These are phyloP conservation scores for Rostrohypoxylon terebratum DNA, from an alignment of 495 filamentous ascomycete species.

Conservation along the genomic window DNA sequence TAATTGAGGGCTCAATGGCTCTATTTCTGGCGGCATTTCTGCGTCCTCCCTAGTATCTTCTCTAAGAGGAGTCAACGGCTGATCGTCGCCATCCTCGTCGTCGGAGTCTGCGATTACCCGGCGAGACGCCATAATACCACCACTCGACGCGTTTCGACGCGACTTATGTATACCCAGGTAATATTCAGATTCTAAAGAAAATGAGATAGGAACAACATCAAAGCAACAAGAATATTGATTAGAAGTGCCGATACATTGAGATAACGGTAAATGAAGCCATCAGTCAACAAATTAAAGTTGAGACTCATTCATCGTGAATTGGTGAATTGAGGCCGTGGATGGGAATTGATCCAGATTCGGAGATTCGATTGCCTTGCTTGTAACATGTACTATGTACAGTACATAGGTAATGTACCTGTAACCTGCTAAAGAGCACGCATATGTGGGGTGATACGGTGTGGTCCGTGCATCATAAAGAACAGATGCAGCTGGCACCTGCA, in stretches of 20 bases:
- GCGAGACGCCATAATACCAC: slow-evolving; percentile 38
- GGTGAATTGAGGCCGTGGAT: background rate
- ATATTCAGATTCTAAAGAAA: background rate
- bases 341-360: background rate
- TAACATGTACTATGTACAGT: background rate
- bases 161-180: background rate
- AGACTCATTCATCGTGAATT: slow-evolving; percentile 1
- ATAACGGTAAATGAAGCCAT: background rate
- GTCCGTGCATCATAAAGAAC: slow-evolving; percentile 1
- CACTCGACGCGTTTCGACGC: slow-evolving; percentile 36
- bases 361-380: background rate
- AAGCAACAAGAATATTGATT: background rate
- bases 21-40: slow-evolving; percentile 35
- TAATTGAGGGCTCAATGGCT: slow-evolving; percentile 44
- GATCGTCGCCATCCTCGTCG: slow-evolving; percentile 47
- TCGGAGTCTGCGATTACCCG: slow-evolving; percentile 49
- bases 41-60: slow-evolving; percentile 24
- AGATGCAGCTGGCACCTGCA: background rate
- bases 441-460: slow-evolving; percentile 19
- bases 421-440: slow-evolving; percentile 29
- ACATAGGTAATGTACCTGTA: background rate
- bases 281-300: background rate
- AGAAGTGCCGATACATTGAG: background rate
- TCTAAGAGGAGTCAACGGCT: slow-evolving; percentile 20
- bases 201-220: background rate